Percentiles rank a stretch among this genome's conserved stretches.
Conservation (phyloP, 345 rosid genomes). For the Hypericum androsaemum region DNA sequence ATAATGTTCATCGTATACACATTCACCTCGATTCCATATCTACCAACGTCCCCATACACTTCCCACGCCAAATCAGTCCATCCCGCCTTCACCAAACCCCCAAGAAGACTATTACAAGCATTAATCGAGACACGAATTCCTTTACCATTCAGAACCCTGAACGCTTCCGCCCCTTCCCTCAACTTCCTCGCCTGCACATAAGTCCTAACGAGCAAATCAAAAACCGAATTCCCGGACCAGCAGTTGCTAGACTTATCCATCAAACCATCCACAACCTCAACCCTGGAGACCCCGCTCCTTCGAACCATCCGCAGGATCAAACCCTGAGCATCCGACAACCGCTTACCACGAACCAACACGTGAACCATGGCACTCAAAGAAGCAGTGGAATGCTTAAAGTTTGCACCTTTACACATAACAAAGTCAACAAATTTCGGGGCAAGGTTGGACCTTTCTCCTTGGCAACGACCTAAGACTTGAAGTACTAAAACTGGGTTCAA, state of each 20-base stretch:
- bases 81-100: constrained; percentile 54
- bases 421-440: constrained; percentile 38
- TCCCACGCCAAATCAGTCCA: constrained; percentile 61
- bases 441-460: constrained; percentile 32
- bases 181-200: constrained; percentile 69
- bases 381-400: constrained; percentile 44
- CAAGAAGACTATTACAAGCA: constrained; percentile 61
- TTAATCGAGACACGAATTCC: constrained; percentile 40
- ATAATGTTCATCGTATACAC: constrained; percentile 56
- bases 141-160: constrained; percentile 24
- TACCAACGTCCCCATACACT: constrained; percentile 26
- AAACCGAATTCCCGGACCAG: constrained; percentile 31
- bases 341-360: constrained; percentile 38
- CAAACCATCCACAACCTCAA: constrained; percentile 46
- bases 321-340: constrained; percentile 66
- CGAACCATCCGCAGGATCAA: constrained; percentile 70
- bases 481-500: constrained; percentile 38
- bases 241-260: constrained; percentile 23
- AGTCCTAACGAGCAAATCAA: constrained; percentile 64
- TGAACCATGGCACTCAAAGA: constrained; percentile 65
- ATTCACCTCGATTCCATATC: constrained; percentile 31
- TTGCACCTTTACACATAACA: constrained; percentile 20
- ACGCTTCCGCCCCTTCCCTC: constrained; percentile 46
- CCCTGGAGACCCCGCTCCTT: constrained; percentile 58
- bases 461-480: constrained; percentile 47